Percentiles rank a stretch among this genome's conserved stretches.
phyloP scores from a whole-genome alignment of 768 basidiomycete species.

The Xanthoconium stramineum region DNA sequence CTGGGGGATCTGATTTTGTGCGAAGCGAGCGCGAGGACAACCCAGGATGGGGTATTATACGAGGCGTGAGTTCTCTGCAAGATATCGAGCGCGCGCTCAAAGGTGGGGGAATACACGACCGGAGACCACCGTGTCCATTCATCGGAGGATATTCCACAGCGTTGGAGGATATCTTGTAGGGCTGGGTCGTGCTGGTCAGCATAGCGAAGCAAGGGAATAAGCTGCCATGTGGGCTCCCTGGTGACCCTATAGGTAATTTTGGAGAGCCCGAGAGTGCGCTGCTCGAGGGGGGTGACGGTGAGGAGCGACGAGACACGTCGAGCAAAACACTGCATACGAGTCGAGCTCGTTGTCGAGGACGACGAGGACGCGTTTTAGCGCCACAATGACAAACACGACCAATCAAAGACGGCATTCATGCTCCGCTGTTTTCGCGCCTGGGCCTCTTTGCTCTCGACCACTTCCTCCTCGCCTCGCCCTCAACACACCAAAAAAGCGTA shows the following conservation, averaged over 20 bases:
- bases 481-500: slow-evolving; percentile 6
- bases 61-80: slow-evolving; percentile 12
- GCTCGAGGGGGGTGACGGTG: slow-evolving; percentile 22
- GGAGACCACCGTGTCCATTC: slow-evolving; percentile 42
- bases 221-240: slow-evolving; percentile 41
- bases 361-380: slow-evolving; percentile 13
- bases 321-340: slow-evolving; percentile 20
- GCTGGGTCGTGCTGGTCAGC: slow-evolving; percentile 1
- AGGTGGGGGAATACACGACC: slow-evolving; percentile 32
- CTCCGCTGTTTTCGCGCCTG: slow-evolving; percentile 27
- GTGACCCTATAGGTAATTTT: slow-evolving; percentile 36
- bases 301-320: slow-evolving; percentile 17
- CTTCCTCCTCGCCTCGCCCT: slow-evolving; percentile 4
- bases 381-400: slow-evolving; percentile 37
- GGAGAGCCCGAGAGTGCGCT: slow-evolving; percentile 24
- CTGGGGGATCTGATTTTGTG: slow-evolving; percentile 43
- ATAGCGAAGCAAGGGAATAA: slow-evolving; percentile 35
- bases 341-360: slow-evolving; percentile 6
- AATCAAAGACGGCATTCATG: slow-evolving; percentile 27
- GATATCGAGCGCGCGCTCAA: slow-evolving; percentile 30
- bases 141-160: slow-evolving; percentile 32
- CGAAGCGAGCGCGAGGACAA: slow-evolving; percentile 47
- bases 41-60: slow-evolving; percentile 45
- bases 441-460: slow-evolving; percentile 24
- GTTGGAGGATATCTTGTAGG: slow-evolving; percentile 25